These are phyloP conservation scores for Penicillium sp. DNA, from an alignment of 2,329 filamentous ascomycete genomes.

Conservation along the genomic window DNA sequence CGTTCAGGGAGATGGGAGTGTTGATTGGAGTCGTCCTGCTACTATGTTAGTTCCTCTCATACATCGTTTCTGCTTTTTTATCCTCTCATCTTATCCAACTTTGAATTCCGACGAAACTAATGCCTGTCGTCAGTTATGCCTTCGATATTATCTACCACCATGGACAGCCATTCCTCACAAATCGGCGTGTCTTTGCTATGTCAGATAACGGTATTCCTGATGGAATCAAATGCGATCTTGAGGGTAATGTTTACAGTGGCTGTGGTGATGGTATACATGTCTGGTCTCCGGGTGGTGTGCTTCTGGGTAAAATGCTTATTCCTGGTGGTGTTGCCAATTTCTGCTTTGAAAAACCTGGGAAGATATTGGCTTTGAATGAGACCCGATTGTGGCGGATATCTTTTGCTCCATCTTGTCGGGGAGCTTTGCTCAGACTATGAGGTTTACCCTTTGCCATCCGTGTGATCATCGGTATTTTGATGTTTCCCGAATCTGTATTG, in stretches of 20 bases:
- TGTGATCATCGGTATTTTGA: not conserved
- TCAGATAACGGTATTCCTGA: constrained; percentile 48
- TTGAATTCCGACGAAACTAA: not conserved
- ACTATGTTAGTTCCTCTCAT: constrained; percentile 20
- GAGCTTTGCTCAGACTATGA: not conserved
- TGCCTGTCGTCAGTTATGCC: constrained; percentile 38
- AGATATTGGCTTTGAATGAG: constrained; percentile 46
- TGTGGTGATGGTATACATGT: constrained; percentile 57
- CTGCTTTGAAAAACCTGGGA: constrained; percentile 44
- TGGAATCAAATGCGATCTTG: constrained; percentile 50
- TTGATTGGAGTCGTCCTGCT: constrained; percentile 16
- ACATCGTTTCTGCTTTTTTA: not conserved
- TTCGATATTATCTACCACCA: constrained; percentile 46
- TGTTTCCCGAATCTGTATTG: not conserved
- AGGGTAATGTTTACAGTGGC: constrained; percentile 58
- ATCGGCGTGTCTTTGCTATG: constrained; percentile 54
- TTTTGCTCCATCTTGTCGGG: not conserved
- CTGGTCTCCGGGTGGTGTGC: constrained; percentile 49
- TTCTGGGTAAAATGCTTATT: constrained; percentile 59
- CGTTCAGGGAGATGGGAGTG: constrained; percentile 21
- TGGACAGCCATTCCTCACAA: constrained; percentile 44
- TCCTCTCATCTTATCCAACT: not conserved
- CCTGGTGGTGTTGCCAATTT: constrained; percentile 51
- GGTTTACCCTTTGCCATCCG: not conserved
- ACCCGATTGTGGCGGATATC: constrained; percentile 43